Evolutionary conservation across 306 rosid genomes (phyloP).

Genomic region (Trifolium dubium): DNA sequence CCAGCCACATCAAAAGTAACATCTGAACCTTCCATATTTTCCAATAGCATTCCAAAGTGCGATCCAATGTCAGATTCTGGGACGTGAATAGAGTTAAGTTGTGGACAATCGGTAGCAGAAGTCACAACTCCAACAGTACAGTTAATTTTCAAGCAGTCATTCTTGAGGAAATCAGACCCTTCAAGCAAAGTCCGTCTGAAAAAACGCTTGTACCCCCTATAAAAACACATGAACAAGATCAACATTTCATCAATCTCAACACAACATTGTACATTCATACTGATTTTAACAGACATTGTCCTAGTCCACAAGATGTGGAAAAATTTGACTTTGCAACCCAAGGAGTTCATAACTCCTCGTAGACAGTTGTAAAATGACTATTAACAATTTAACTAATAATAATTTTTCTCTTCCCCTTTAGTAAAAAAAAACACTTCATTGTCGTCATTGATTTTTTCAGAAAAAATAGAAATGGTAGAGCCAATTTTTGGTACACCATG

Average conservation of each 20-base stretch:
- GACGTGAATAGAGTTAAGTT: conserved; percentile 59
- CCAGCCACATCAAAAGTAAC: conserved; percentile 71
- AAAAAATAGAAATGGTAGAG: background rate
- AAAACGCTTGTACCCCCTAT: conserved; percentile 90
- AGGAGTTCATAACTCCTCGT: background rate
- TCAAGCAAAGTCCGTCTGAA: conserved; percentile 75
- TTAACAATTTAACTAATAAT: background rate
- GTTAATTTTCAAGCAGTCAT: conserved; percentile 84
- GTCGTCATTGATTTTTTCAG: background rate
- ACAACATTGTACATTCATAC: conserved; percentile 7
- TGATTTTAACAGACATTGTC: conserved; percentile 10
- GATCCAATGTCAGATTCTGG: conserved; percentile 82
- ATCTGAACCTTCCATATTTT: conserved; percentile 86
- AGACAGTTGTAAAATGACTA: background rate
- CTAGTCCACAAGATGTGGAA: background rate
- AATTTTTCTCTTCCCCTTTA: background rate
- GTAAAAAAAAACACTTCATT: too few relatives aligned
- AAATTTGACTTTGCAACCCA: background rate
- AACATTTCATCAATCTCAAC: conserved; percentile 15
- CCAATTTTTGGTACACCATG: background rate
- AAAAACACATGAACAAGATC: conserved; percentile 30
- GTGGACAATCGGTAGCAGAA: conserved; percentile 71
- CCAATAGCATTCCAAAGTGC: conserved; percentile 69
- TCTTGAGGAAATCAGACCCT: conserved; percentile 71
- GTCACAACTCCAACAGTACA: conserved; percentile 94